Base-by-base conservation (phyloP, 2,329 filamentous ascomycete species). In the Lachnellula arida region DNA sequence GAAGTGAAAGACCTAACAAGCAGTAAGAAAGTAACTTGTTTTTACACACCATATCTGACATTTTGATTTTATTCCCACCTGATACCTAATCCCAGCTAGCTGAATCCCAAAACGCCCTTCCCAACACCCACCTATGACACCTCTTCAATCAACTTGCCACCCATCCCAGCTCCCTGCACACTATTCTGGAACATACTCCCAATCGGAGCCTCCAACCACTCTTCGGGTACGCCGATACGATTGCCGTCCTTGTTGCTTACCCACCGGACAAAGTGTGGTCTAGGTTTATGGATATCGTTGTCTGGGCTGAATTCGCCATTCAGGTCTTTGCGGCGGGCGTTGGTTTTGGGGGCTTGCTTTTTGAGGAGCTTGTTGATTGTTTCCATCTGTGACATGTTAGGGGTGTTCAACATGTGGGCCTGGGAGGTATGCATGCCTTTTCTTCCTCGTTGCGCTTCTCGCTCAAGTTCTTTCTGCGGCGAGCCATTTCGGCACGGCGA, bases 361-460 rank as follows among this genome's bases (percentile, higher is more conserved):
- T 91, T 91, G 51, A 94, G 82, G 2, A 94, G 83, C 67, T 92
- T 91, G 76, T 94, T 92, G 80, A 94, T 93, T 0, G 89, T 94
- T 76, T 93, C 89, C 81, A 91, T 89, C 88, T 92, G 51, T 17
- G 15, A 57, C 19, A 40, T 15, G 28, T 66, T 54, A 62, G 58
- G 23, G 39, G 35, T 40, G 8, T n/a, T 42, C 19, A 32, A 35
- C 28, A 37, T 46, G 23, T 40, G 46, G 40, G 34, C 25, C 34
- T 14, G n/a, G 19, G 28, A 53, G 51, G 49, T 51, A 60, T 32
- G 28, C 68, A 28, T 67, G 85, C 82, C 78, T 89, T 90, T 70
- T 89, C 87, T 73, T 90, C 87, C 66, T 89, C 86, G 54, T 88
- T 87, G n/a, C 86, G 80, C 74, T 89, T 88, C 72, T 89, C 87